Evolutionary conservation across 768 basidiomycete genomes (phyloP).

Genomic region (Boletus reticuloceps): DNA sequence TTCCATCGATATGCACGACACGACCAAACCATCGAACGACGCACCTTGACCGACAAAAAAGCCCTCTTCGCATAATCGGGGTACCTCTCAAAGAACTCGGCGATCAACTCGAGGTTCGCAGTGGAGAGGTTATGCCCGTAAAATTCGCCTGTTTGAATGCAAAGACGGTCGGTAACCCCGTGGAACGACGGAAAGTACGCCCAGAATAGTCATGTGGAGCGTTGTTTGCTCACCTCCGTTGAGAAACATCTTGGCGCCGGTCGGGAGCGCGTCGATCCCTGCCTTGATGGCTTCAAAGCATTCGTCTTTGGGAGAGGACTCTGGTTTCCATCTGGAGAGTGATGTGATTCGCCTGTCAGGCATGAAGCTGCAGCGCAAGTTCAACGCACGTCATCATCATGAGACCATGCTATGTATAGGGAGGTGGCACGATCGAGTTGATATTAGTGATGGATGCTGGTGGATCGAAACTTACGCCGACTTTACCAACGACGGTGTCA

Average conservation of each 20-base stretch:
- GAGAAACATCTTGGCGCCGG: conserved; percentile 46
- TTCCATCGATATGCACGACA: not conserved
- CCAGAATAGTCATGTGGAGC: no score
- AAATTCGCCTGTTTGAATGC: conserved; percentile 44
- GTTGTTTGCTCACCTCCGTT: conserved; percentile 40
- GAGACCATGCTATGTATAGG: conserved; percentile 43
- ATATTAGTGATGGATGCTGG: not conserved
- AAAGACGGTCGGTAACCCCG: not conserved
- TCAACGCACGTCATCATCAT: conserved; percentile 53
- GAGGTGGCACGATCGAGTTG: not conserved
- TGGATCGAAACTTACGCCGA: conserved; percentile 31
- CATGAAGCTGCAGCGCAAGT: no score
- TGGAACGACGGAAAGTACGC: no score
- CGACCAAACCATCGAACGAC: not conserved
- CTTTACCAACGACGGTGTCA: conserved; percentile 35
- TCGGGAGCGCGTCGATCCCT: conserved; percentile 42
- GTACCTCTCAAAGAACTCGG: conserved; percentile 44
- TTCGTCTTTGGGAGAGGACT: conserved; percentile 46
- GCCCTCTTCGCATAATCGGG: conserved; percentile 34
- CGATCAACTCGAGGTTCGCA: conserved; percentile 48
- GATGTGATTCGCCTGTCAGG: not conserved
- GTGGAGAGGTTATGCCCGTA: conserved; percentile 44
- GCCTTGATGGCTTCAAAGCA: conserved; percentile 48
- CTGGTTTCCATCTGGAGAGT: conserved; percentile 40
- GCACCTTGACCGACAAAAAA: conserved; percentile 36